phyloP scores from a whole-genome alignment of 1,284 basidiomycete species.

The Malassezia yamatoensis region DNA sequence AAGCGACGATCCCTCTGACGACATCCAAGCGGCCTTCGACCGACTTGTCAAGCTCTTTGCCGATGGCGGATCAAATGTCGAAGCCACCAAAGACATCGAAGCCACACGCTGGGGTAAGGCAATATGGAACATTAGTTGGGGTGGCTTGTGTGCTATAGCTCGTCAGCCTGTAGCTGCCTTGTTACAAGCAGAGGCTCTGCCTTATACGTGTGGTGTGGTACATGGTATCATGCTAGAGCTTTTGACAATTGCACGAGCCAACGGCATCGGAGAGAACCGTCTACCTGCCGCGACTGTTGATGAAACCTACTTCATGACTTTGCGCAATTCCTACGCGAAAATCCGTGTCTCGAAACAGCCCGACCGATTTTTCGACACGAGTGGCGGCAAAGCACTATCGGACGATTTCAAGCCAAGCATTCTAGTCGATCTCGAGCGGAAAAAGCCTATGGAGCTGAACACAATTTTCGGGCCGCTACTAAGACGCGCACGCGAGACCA shows the following conservation, averaged over 20 bases:
- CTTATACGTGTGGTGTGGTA: slow-evolving; percentile 48
- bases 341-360: neutral
- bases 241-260: slow-evolving; percentile 48
- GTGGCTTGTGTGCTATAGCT: slow-evolving; percentile 49
- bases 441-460: slow-evolving; percentile 38
- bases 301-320: slow-evolving; percentile 25
- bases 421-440: slow-evolving; percentile 35
- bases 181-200: slow-evolving; percentile 38
- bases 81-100: slow-evolving; percentile 51
- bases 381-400: neutral
- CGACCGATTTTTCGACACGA: neutral
- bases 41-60: neutral
- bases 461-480: slow-evolving; percentile 32
- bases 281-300: slow-evolving; percentile 28
- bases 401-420: slow-evolving; percentile 37
- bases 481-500: slow-evolving; percentile 18
- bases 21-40: neutral
- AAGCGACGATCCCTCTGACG: neutral
- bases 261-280: slow-evolving; percentile 24
- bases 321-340: slow-evolving; percentile 10
- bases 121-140: slow-evolving; percentile 43
- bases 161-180: slow-evolving; percentile 50
- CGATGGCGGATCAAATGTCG: slow-evolving; percentile 49
- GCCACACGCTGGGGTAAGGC: slow-evolving; percentile 52
- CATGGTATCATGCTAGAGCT: slow-evolving; percentile 50